Evolutionary conservation across 1,139 yeast species (phyloP).

Genomic region (Sugiyamaella pinicola): DNA sequence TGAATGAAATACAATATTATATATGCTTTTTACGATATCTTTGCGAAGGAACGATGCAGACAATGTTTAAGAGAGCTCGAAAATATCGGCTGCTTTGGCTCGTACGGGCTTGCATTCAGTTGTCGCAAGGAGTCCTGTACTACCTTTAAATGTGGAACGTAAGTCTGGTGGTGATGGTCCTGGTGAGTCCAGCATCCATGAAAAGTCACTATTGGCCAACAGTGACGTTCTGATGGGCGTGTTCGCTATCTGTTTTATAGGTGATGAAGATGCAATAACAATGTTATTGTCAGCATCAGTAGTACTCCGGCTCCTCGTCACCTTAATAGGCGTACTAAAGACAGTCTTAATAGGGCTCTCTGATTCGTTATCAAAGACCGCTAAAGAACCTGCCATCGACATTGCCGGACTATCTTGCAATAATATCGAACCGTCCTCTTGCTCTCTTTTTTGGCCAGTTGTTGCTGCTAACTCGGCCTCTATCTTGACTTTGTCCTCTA

Average conservation of each 20-base stretch:
- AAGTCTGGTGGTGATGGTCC: conserved; percentile 20
- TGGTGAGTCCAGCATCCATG: conserved; percentile 30
- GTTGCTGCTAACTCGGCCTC: no score
- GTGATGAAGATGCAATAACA: conserved; percentile 3
- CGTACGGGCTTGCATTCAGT: conserved; percentile 7
- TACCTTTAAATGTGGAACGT: conserved; percentile 15
- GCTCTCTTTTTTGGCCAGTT: not conserved
- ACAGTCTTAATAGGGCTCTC: not conserved
- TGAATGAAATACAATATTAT: not conserved
- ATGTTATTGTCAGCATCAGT: not conserved
- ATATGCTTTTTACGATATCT: not conserved
- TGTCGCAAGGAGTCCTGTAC: not conserved
- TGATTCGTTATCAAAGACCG: not conserved
- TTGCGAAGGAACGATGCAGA: no score
- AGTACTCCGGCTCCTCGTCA: not conserved
- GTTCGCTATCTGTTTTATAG: conserved; percentile 3
- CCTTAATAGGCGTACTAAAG: not conserved
- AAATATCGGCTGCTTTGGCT: conserved; percentile 15
- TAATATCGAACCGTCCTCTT: not conserved
- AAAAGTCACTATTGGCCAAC: conserved; percentile 31
- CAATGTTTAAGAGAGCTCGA: conserved; percentile 16
- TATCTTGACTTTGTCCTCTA: not conserved
- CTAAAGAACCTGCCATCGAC: not conserved
- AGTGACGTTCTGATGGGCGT: conserved; percentile 27
- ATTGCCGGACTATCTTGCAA: not conserved